Evolutionary conservation across 2,329 filamentous ascomycete species (phyloP), one percentile per base, ranked within the genome.

Genomic region (Zasmidium angulare): DNA sequence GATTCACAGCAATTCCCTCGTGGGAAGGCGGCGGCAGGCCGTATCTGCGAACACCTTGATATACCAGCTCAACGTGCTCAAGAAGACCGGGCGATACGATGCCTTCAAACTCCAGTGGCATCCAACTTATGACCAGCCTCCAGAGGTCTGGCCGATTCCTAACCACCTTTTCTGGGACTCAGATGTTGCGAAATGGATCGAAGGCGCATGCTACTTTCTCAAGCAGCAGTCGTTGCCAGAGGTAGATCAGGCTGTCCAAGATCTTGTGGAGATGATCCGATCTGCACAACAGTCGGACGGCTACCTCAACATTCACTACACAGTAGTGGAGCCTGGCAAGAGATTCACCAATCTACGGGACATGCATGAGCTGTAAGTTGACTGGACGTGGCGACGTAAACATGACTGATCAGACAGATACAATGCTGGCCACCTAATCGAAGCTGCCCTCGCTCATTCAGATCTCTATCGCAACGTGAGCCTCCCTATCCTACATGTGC

Each of bases 291-390:
- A 83, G 55, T 70, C 75, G 1, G 85, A 88, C 66, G 85, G 85
- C 0, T 88, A 88, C 66, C 68, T 88, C 21, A 87, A 87, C 66
- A 81, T 86, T 6, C 84, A 87, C 66, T 87, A 82, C 62, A 85
- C 82, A 0, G 81, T 87, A 0, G 81, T 86, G 1, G 82, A 83
- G 47, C 83, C 82, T 0, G 77, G 73, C 0, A 80, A 81, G 53
- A 70, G 84, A 9, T 87, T 83, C 75, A 79, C 81, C 0, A 87
- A 87, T 63, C 62, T 88, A 7, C 72, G 83, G 50, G 85, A 88
- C 69, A 79, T 86, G 73, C 84, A 87, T 72, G 85, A 87, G 69
- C 71, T 88, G 76, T 84, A 74, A 72, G 77, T 71, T 49, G 63
- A 21, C 50, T 12, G 21, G 47, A 29, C 21, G 43, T 1, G 54